phyloP scores from a whole-genome alignment of 2,329 filamentous ascomycete genomes.

The Colletotrichum cereale region DNA sequence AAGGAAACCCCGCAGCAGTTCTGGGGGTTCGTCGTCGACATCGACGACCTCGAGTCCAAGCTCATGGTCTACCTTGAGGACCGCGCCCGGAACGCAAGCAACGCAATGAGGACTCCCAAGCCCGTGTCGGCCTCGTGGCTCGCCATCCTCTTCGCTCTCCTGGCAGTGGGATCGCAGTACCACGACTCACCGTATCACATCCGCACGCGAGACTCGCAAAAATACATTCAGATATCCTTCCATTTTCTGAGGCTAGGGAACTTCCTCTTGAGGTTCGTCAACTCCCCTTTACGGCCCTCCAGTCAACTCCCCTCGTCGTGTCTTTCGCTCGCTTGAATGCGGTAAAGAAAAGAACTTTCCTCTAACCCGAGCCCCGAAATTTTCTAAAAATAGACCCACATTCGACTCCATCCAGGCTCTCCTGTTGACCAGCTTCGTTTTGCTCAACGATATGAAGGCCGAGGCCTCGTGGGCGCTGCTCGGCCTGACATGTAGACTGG shows the following conservation, averaged over 20 bases:
- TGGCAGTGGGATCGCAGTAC: conserved; percentile 76
- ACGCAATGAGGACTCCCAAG: conserved; percentile 58
- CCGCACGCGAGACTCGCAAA: conserved; percentile 69
- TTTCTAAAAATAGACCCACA: conserved; percentile 61
- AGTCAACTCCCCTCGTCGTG: not conserved
- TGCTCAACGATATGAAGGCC: conserved; percentile 78
- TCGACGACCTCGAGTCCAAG: conserved; percentile 73
- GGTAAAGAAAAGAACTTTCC: conserved; percentile 1
- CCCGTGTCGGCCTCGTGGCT: conserved; percentile 75
- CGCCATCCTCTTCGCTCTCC: conserved; percentile 73
- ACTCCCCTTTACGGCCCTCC: not conserved
- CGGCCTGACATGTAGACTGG: conserved; percentile 73
- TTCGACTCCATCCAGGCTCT: conserved; percentile 75
- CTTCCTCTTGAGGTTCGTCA: conserved; percentile 67
- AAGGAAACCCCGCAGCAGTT: conserved; percentile 77
- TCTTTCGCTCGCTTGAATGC: not conserved
- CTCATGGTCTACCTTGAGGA: conserved; percentile 76
- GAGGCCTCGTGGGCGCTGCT: conserved; percentile 76
- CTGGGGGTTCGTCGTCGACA: conserved; percentile 76
- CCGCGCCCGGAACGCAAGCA: conserved; percentile 67
- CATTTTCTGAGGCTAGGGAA: conserved; percentile 74
- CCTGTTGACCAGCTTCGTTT: conserved; percentile 71
- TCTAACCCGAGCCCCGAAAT: conserved; percentile 29
- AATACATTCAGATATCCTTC: conserved; percentile 73
- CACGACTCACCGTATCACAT: conserved; percentile 74